These are phyloP conservation scores for Candida sphagnicola DNA, from an alignment of 805 yeast genomes.

Conservation along the genomic window DNA sequence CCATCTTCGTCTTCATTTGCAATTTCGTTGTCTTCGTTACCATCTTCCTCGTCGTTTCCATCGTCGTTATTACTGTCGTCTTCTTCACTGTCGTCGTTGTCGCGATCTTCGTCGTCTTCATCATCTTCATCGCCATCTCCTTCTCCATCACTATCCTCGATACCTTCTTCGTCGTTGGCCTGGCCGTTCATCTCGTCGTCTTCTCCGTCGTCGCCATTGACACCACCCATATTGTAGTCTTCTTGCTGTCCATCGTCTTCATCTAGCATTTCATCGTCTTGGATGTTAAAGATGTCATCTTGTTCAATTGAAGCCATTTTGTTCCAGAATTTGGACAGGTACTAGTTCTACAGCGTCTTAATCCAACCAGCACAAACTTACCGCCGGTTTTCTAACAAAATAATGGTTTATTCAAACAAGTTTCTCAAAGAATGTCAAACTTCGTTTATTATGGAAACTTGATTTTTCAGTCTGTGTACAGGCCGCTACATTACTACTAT, in stretches of 20 bases:
- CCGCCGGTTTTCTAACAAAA: too few relatives aligned
- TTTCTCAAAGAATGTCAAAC: too few relatives aligned
- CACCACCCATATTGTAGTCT: conserved; percentile 15
- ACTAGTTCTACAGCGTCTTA: too few relatives aligned
- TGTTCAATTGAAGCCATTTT: conserved; percentile 13
- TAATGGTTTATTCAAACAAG: too few relatives aligned
- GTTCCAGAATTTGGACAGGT: too few relatives aligned
- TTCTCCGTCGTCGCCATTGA: conserved; percentile 16
- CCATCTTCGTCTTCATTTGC: conserved; percentile 9
- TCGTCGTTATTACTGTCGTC: conserved; percentile 10
- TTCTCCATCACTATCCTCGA: conserved; percentile 12
- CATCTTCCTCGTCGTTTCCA: conserved; percentile 7
- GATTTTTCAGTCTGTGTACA: too few relatives aligned
- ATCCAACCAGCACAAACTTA: too few relatives aligned
- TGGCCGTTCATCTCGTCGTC: conserved; percentile 15
- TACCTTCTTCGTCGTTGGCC: conserved; percentile 13
- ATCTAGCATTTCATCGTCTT: conserved; percentile 11
- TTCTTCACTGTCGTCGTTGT: conserved; percentile 6
- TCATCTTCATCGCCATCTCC: conserved; percentile 14
- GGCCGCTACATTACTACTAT: too few relatives aligned
- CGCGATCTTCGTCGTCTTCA: conserved; percentile 13
- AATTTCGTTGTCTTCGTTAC: conserved; percentile 8
- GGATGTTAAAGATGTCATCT: conserved; percentile 24
- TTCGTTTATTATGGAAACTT: too few relatives aligned
- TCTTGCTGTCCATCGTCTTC: conserved; percentile 15